Evolutionary conservation across 495 filamentous ascomycete genomes (phyloP), one percentile per base, ranked within the genome.

Genomic region (Aspergillus homomorphus): DNA sequence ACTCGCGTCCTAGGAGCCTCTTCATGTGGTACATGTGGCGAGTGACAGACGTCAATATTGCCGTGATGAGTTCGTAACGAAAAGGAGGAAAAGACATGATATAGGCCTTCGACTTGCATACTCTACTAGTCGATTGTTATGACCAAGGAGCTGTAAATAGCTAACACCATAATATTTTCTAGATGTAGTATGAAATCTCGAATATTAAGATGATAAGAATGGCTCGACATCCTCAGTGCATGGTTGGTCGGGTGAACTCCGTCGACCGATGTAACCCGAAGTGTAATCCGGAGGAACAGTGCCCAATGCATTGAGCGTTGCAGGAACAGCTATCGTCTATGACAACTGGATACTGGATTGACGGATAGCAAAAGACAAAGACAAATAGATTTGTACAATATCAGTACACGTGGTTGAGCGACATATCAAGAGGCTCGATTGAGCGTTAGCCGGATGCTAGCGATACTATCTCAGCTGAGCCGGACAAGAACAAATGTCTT

Each of bases 11-110:
- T 56, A 87, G 87, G 67, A 87, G 80, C 64, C 68, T 90, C 18
- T 90, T 88, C 53, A 89, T 89, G 87, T 95, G 89, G 89, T 92
- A 92, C 71, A 93, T 95, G 89, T 97, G 92, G 92, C 77, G 85
- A 51, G 82, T 92, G 16, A 87, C 89, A 65, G 82, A 88, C 62
- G 89, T 90, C 3, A 85, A 94, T 73, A 68, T 92, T 9, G 82
- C 82, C 49, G 84, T 85, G 41, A 71, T 91, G 73, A 81, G 82
- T 43, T 21, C 33, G 9, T 63, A 48, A 45, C 16, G 8, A 53
- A 38, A 9, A 23, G n/a, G 38, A 33, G 20, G 21, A 15, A 4
- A 28, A 28, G 46, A 12, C 20, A 8, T 7, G 21, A 22, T 48
- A 21, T 7, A 23, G 46, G 22, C 6, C 20, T 26, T 10, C 4